Evolutionary conservation across 1,284 basidiomycete species (phyloP).

Genomic region (Apiotrichum sp.): DNA sequence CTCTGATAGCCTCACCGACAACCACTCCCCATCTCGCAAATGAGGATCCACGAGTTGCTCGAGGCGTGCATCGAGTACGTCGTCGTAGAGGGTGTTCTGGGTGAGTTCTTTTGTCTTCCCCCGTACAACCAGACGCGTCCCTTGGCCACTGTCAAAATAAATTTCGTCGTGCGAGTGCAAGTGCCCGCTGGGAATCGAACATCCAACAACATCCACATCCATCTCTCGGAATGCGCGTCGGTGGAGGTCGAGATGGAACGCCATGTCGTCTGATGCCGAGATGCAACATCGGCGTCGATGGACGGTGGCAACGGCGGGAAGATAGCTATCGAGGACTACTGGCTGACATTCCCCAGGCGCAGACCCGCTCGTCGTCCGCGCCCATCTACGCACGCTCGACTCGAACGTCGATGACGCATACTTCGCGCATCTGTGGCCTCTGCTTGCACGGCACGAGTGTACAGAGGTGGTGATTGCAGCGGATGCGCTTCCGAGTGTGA

Average conservation of each 20-base stretch:
- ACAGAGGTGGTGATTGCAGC: constrained; percentile 29
- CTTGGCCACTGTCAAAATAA: not conserved
- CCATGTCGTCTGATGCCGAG: no score
- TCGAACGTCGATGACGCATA: constrained; percentile 31
- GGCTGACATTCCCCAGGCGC: constrained; percentile 22
- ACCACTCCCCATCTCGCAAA: constrained; percentile 5
- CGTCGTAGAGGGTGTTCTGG: constrained; percentile 37
- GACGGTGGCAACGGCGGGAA: no score
- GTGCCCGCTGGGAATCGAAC: constrained; percentile 15
- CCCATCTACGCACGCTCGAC: constrained; percentile 28
- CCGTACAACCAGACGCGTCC: not conserved
- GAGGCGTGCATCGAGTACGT: constrained; percentile 40
- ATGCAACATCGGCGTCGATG: not conserved
- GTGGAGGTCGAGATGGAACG: no score
- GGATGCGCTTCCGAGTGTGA: constrained; percentile 23
- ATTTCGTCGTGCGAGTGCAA: not conserved
- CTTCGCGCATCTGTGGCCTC: constrained; percentile 34
- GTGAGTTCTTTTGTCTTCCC: no score
- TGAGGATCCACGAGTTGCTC: constrained; percentile 43
- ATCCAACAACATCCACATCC: no score
- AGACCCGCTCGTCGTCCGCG: constrained; percentile 20
- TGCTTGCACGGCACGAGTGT: constrained; percentile 28
- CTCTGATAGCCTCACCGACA: no score
- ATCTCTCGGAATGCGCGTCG: no score
- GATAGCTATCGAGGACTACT: not conserved